phyloP scores from a whole-genome alignment of 257 asterid genomes.

The Agastache rugosa region DNA sequence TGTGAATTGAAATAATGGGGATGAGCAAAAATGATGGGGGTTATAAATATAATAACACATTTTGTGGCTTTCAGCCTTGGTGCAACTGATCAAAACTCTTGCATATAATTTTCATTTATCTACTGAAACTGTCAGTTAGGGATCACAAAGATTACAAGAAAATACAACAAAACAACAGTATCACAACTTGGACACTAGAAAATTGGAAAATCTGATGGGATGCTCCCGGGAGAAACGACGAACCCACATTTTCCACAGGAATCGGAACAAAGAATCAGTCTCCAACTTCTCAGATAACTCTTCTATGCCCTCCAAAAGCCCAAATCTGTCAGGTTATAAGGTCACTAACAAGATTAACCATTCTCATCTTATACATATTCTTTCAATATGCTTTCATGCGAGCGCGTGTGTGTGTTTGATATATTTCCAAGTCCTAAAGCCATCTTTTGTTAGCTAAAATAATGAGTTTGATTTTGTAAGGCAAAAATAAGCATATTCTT shows the following conservation, averaged over 20 bases:
- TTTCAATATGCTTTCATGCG: not conserved
- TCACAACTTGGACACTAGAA: slow-evolving; percentile 31
- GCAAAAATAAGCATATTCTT: no score
- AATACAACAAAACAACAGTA: slow-evolving; percentile 36
- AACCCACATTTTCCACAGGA: slow-evolving; percentile 26
- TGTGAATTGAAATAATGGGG: not conserved
- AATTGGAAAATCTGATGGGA: slow-evolving; percentile 32
- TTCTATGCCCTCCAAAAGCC: slow-evolving; percentile 98
- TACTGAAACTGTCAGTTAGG: slow-evolving; percentile 39
- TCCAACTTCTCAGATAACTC: slow-evolving; percentile 60
- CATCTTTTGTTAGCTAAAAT: no score
- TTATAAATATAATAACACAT: no score
- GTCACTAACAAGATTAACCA: slow-evolving; percentile 2
- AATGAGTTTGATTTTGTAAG: no score
- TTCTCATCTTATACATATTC: not conserved
- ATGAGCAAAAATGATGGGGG: not conserved
- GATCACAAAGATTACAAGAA: slow-evolving; percentile 38
- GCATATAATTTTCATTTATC: slow-evolving; percentile 43
- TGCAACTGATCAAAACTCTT: slow-evolving; percentile 31
- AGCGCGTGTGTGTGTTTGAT: not conserved
- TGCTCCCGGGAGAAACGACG: slow-evolving; percentile 3
- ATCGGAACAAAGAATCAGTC: slow-evolving; percentile 29
- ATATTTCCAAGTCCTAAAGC: no score
- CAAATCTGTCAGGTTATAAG: slow-evolving; percentile 69
- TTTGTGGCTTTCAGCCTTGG: not conserved